Evolutionary conservation across 805 yeast genomes (phyloP), one percentile per base, ranked within the genome.

Genomic region (Myxozyma melibiosi): DNA sequence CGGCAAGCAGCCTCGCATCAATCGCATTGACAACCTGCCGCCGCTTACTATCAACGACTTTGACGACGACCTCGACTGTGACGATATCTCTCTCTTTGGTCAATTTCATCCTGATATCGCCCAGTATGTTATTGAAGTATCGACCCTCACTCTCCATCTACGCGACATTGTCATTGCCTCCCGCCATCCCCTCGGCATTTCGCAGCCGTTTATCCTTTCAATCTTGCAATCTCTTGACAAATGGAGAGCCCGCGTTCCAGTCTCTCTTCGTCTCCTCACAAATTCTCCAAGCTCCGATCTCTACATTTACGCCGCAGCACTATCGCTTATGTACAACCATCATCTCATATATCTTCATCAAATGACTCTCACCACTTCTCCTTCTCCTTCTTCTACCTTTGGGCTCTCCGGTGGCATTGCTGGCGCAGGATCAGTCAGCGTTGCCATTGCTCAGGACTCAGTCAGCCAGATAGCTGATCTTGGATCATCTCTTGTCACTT

Each of bases 281-380:
- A 30, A 18, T 20, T 35, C 56, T 2, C 39, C 45, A 8, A 39
- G 42, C 11, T 41, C 45, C 1, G 24, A 39, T 8, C 18, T 30
- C 9, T 39, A 45, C 46, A 31, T 45, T 8, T 38, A 34, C 40
- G 51, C 56, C n/a, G 51, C 62, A 1, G 35, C 51, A 5, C 31
- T 61, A 13, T 7, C 52, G 28, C 50, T 61, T 2, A 38, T 61
- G 35, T 57, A 58, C 45, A 49, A 51, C 34, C 64, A 61, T 33
- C 53, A 54, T 46, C 58, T 61, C 20, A 31, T 61, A 5, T 61
- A 57, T 42, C 41, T 61, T 14, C 61, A 61, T 24, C 62, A 57
- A 43, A 41, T 50, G 39, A 49, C 58, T 6, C 49, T 45, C 40
- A 5, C 38, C 8, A 7, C 40, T n/a, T 33, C 41, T 28, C 47